These are phyloP conservation scores for Albophoma yamanashiensis DNA, from an alignment of 2,329 filamentous ascomycete species.

Conservation along the genomic window DNA sequence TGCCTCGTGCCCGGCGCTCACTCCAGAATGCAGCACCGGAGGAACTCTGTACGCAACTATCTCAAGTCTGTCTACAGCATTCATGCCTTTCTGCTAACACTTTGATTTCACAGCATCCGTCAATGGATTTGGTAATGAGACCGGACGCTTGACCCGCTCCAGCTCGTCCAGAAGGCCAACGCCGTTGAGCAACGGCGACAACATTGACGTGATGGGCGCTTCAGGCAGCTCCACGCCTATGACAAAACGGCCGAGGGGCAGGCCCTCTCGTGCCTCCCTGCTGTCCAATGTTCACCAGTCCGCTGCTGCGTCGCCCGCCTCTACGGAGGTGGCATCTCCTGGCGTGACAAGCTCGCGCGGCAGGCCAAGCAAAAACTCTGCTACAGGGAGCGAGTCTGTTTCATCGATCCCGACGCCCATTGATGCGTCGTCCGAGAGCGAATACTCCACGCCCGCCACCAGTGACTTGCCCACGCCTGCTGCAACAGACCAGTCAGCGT, in stretches of 20 bases:
- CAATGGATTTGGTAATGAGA: constrained; percentile 6
- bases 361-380: constrained; percentile 8
- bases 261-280: constrained; percentile 10
- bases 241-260: constrained; percentile 11
- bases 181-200: neutral
- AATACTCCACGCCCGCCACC: constrained; percentile 24
- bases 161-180: constrained; percentile 9
- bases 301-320: constrained; percentile 3
- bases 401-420: constrained; percentile 21
- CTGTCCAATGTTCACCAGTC: constrained; percentile 6
- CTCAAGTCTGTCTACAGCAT: too few species aligned
- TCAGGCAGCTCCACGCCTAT: constrained; percentile 1
- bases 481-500: constrained; percentile 8
- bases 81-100: neutral
- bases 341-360: constrained; percentile 1
- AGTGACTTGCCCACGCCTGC: constrained; percentile 24
- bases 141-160: constrained; percentile 15
- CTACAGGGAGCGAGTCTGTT: constrained; percentile 15
- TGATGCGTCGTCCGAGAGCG: constrained; percentile 19
- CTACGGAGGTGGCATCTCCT: neutral
- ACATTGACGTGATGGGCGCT: neutral
- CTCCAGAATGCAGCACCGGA: constrained; percentile 7
- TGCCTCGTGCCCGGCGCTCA: constrained; percentile 20
- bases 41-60: constrained; percentile 9
- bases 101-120: constrained; percentile 6